Base-by-base conservation (phyloP, 768 basidiomycete species). In the Mycena capillaripes region DNA sequence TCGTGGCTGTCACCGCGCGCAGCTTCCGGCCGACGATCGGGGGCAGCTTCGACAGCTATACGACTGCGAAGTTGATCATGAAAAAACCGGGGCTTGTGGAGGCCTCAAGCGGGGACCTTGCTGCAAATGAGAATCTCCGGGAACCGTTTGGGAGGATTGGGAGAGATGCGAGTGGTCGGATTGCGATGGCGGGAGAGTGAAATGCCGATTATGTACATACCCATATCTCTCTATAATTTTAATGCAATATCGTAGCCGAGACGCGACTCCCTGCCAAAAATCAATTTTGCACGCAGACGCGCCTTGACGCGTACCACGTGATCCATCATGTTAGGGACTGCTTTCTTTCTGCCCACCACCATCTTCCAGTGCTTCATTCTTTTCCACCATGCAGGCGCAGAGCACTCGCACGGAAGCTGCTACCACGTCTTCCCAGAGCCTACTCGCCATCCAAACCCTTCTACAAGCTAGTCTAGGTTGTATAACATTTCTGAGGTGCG, bases 401-500 rank as follows among this genome's bases (percentile, higher is more conserved):
- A 76, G 76, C 55, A 76, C 74, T 27, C 77, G 75, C 63, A 84
- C 79, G 14, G 81, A 82, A 62, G 81, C 81, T 21, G 78, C 83
- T n/a, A 85, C 91, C 34, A 90, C 82, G 34, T 85, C 83, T 19
- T 83, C 83, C 3, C 92, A 93, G 72, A 95, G 93, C 76, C 81
- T 94, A 62, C 87, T 88, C 48, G 90, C 91, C 23, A 89, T 95
- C 14, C 89, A 95, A 76, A 94, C 93, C 14, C 83, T 95, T 50
- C 82, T 95, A 8, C 87, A 86, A 70, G 93, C 94, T 11, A 92
- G 93, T 12, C 80, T 95, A 52, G 93, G 93, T 0, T 93, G 93
- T 65, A 93, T 95, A 65, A 89, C 93, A 19, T 95, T 91, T 79
- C 81, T 95, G 69, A 89, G 94, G 94, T 90, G 74, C 36, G 69